These are phyloP conservation scores for Aspergillus fumigatiaffinis DNA, from an alignment of 2,329 filamentous ascomycete genomes.

Conservation along the genomic window DNA sequence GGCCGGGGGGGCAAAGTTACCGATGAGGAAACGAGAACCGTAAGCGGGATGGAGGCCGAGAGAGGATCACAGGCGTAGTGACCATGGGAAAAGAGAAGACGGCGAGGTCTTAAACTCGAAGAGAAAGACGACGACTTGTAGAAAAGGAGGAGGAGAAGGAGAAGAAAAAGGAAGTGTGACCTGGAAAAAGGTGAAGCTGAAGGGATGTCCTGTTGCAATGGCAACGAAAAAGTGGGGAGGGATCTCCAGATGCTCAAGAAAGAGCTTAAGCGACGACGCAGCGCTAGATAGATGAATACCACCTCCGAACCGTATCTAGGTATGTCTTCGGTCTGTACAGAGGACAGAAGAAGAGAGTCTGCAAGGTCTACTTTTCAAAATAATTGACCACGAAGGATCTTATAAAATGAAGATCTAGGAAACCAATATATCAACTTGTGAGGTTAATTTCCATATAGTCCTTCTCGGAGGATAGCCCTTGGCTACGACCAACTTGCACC, in stretches of 20 bases:
- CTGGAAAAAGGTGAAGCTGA: slow-evolving; percentile 38
- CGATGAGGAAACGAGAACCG: slow-evolving; percentile 11
- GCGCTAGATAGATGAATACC: neutral
- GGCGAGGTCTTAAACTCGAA: slow-evolving; percentile 15
- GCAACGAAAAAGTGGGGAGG: slow-evolving; percentile 39
- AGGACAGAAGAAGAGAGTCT: neutral
- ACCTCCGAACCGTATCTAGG: neutral
- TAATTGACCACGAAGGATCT: neutral
- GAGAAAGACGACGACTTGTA: slow-evolving; percentile 6
- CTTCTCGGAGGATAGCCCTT: neutral
- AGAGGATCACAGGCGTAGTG: slow-evolving; percentile 3
- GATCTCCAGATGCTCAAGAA: slow-evolving; percentile 33
- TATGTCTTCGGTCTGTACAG: neutral
- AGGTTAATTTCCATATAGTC: neutral
- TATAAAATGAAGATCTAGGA: neutral
- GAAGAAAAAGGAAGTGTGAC: slow-evolving; percentile 19
- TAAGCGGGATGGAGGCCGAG: slow-evolving; percentile 7
- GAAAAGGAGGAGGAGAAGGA: slow-evolving; percentile 18
- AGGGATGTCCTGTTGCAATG: slow-evolving; percentile 41
- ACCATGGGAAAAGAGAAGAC: slow-evolving; percentile 16
- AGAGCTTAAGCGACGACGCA: slow-evolving; percentile 21
- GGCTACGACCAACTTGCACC: neutral
- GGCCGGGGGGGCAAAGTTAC: slow-evolving; percentile 17
- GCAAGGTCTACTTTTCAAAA: neutral
- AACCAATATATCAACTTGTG: neutral